Conservation (phyloP, 352 stramenopile species). For the Aphanomyces invadans region DNA sequence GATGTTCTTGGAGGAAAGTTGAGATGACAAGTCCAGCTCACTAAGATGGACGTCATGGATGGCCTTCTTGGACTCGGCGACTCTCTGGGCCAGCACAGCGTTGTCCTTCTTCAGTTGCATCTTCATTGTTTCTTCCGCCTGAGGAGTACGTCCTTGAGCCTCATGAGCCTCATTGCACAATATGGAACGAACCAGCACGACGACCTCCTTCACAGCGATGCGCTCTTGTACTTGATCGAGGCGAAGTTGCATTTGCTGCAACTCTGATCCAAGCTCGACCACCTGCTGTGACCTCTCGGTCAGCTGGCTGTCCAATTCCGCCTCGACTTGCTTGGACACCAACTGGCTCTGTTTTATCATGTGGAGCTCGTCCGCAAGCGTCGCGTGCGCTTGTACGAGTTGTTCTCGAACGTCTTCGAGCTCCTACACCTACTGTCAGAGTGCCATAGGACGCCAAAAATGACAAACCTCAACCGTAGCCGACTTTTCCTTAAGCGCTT, state of each 20-base stretch:
- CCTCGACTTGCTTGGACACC: conserved; percentile 1
- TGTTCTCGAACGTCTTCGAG: not conserved
- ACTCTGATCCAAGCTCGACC: not conserved
- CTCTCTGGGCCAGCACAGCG: not conserved
- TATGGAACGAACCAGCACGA: not conserved
- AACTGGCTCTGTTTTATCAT: not conserved
- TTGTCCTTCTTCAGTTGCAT: conserved; percentile 7
- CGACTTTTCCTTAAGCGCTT: not conserved
- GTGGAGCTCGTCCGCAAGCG: not conserved
- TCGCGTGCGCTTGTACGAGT: not conserved
- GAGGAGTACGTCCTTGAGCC: too few relatives aligned
- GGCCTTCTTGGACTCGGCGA: not conserved
- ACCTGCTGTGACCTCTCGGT: not conserved
- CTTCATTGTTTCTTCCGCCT: conserved; percentile 15
- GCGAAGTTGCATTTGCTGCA: conserved; percentile 6
- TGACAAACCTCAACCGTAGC: not conserved
- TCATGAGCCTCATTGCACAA: not conserved
- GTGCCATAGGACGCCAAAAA: not conserved
- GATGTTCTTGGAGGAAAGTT: not conserved
- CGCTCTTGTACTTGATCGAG: conserved; percentile 5
- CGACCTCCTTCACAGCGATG: conserved; percentile 9
- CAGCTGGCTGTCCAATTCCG: not conserved
- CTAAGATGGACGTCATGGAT: not conserved
- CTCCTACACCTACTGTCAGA: not conserved
- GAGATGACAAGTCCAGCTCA: not conserved